phyloP scores from a whole-genome alignment of 2,329 filamentous ascomycete genomes.

The Emmonsiellopsis sp. region DNA sequence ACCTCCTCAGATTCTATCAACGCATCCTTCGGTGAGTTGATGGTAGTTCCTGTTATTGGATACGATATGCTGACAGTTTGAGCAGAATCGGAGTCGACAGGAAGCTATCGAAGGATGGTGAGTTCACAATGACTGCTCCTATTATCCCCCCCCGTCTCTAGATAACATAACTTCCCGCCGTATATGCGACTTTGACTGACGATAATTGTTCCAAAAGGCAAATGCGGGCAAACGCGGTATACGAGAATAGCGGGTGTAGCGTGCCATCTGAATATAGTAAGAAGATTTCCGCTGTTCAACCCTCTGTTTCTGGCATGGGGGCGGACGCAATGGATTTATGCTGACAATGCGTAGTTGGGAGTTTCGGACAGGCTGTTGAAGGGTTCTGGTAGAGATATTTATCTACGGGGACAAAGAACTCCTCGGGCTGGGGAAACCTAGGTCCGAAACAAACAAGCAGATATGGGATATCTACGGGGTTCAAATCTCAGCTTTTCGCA shows the following conservation, averaged over 20 bases:
- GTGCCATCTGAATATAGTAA: constrained; percentile 21
- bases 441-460: too few relatives aligned
- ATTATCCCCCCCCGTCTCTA: neutral
- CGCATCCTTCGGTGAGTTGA: constrained; percentile 45
- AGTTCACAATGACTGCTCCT: neutral
- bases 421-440: too few relatives aligned
- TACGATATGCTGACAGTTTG: constrained; percentile 5
- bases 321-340: constrained; percentile 3
- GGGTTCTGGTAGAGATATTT: neutral
- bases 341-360: constrained; percentile 14
- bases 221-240: constrained; percentile 30
- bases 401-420: too few relatives aligned
- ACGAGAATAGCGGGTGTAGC: constrained; percentile 31
- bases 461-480: too few relatives aligned
- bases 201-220: constrained; percentile 24
- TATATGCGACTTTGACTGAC: neutral
- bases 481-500: too few relatives aligned
- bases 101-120: constrained; percentile 47
- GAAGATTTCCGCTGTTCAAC: constrained; percentile 3
- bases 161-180: neutral
- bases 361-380: constrained; percentile 15
- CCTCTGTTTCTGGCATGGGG: neutral
- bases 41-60: too few relatives aligned
- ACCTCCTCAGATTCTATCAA: constrained; percentile 50
- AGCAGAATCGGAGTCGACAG: constrained; percentile 43